Base-by-base conservation (phyloP, 2,329 filamentous ascomycete genomes). In the Paraphaeosphaeria sporulosa region DNA sequence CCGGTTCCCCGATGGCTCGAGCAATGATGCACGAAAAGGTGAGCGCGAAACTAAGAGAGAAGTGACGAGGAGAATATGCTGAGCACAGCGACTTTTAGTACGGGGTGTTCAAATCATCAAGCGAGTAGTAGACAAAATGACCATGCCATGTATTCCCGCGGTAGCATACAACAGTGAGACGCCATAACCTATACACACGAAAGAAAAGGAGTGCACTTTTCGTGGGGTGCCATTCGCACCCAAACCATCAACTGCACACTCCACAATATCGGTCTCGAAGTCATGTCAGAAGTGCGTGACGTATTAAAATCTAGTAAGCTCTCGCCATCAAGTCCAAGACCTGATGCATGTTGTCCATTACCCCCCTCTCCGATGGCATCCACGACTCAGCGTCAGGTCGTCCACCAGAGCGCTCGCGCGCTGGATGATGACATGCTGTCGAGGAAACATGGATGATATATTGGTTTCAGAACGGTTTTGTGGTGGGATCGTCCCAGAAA, bases 401-500 rank as follows among this genome's bases (percentile, higher is more conserved):
- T 65, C 59, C 49, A 66, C 64, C 32, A 50, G 58, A 66, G 65
- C 64, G 61, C 65, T 68, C 64, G 59, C 62, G 65, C 58, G 58
- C 63, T 64, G 65, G 64, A 73, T 71, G 68, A 65, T 64, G 40
- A 65, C 69, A 71, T 71, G 72, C 67, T 71, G 70, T 69, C 66
- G 73, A 72, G 66, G 66, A 68, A 73, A 75, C 66, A 62, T 65
- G 71, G 61, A 71, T 74, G 59, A 60, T 27, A 52, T 21, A 36
- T n/a, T 32, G 38, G 19, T 32, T 44, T 44, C 68, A 63, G 65
- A 55, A 66, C 61, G 65, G 69, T 74, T 40, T 40, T 74, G 74
- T 80, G 75, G 77, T 77, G 74, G 76, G 75, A 68, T 70, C 69
- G 65, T 61, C 62, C 69, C 63, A 65, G 72, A 76, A 73, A 70